Evolutionary conservation across 805 yeast species (phyloP).

Genomic region (Blastobotrys attinorum): DNA sequence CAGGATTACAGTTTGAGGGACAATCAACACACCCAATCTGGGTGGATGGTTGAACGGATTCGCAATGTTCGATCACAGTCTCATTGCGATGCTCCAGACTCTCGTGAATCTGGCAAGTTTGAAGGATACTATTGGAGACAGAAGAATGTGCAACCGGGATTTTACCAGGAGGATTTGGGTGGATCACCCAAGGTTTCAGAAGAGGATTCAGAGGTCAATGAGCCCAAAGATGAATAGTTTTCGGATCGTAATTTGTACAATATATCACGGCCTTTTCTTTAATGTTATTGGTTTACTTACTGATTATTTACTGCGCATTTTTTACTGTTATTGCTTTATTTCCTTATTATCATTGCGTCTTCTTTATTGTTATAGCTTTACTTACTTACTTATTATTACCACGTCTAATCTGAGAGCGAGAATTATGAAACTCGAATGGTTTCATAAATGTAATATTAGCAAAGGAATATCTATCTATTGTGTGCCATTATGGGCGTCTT

Average conservation of each 20-base stretch:
- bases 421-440: background rate
- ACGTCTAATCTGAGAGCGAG: background rate
- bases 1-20: background rate
- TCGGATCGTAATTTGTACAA: too few relatives aligned
- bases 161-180: background rate
- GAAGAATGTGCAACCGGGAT: background rate
- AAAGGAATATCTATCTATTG: too few relatives aligned
- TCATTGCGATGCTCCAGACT: background rate
- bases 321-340: background rate
- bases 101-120: background rate
- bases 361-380: background rate
- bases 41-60: conserved; percentile 26
- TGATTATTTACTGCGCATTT: too few relatives aligned
- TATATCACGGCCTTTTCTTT: too few relatives aligned
- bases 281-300: too few relatives aligned
- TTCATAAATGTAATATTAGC: too few relatives aligned
- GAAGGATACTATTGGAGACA: background rate
- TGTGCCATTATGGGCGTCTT: too few relatives aligned
- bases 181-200: too few relatives aligned
- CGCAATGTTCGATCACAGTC: conserved; percentile 7
- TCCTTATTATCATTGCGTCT: background rate
- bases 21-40: conserved; percentile 13
- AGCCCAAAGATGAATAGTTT: too few relatives aligned
- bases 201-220: too few relatives aligned
- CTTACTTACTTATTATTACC: background rate